Percentiles rank a stretch among this genome's conserved stretches.
Evolutionary conservation across 306 rosid genomes (phyloP).

Genomic region (Urtica urens): DNA sequence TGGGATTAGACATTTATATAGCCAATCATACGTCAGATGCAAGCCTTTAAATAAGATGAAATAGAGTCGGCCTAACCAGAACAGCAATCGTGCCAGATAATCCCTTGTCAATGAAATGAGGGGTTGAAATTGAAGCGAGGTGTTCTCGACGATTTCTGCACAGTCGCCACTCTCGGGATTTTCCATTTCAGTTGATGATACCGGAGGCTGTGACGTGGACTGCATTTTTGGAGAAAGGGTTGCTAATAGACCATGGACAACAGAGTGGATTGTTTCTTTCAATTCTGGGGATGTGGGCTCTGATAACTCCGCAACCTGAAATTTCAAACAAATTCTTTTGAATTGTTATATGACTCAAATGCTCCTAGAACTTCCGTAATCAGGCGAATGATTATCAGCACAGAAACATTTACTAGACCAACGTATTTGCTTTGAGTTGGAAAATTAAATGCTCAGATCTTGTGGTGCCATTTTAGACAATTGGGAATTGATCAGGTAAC

Average conservation of each 20-base stretch:
- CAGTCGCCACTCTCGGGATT: conserved; percentile 59
- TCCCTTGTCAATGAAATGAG: conserved; percentile 64
- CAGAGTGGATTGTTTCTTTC: conserved; percentile 69
- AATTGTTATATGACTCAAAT: no score
- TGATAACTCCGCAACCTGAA: conserved; percentile 92
- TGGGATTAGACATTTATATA: no score
- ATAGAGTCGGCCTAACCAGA: conserved; percentile 55
- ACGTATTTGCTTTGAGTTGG: no score
- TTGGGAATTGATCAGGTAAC: no score
- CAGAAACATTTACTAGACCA: no score
- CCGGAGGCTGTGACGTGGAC: conserved; percentile 56
- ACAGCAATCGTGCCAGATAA: conserved; percentile 81
- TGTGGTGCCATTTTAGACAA: no score
- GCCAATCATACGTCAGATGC: no score
- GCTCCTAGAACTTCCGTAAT: no score
- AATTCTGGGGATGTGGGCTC: conserved; percentile 74
- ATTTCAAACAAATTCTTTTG: no score
- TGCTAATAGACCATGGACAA: conserved; percentile 89
- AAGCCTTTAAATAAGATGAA: conserved; percentile 3
- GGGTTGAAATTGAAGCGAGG: conserved; percentile 79
- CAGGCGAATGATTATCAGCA: no score
- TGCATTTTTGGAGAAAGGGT: conserved; percentile 91
- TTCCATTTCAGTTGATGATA: no score
- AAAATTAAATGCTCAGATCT: no score
- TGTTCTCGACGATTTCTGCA: conserved; percentile 75